Evolutionary conservation across 1,139 yeast species (phyloP), one percentile per base, ranked within the genome.

Genomic region (Pichia inconspicua): DNA sequence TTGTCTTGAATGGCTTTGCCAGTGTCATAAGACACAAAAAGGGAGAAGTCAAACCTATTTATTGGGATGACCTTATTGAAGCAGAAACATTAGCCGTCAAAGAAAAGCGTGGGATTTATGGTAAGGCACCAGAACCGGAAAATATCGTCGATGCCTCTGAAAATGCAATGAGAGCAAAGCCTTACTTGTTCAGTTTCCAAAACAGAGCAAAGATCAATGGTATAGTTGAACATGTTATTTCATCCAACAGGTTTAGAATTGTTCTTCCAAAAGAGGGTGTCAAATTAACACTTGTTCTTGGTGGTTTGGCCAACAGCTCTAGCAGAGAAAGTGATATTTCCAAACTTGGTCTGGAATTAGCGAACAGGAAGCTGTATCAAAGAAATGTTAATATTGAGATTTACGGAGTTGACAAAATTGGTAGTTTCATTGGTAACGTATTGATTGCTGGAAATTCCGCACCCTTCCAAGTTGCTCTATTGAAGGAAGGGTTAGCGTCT

Each of bases 61-160:
- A 80, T 56, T 86, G 95, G 94, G 96, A 87, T 61, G 74, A 73
- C 48, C 72, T 87, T 49, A 66, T 85, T 44, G 95, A 85, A 62
- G 70, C 82, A 47, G 96, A 88, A 64, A 72, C 74, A 43, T 72
- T 71, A 43, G 82, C 92, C 25, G 73, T 70, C 55, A 75, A 72
- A 48, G 67, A 67, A 30, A 77, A 80, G 56, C 72, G 70, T 49
- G 96, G 96, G 32, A 72, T 87, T 47, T 82, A 75, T 61, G 72
- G 74, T 48, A 81, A 81, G 60, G 68, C 75, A 4, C 78, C 81
- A 17, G 78, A 75, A 17, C 72, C 80, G 22, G 79, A 78, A 36
- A 74, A 88, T 57, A 68, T 81, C 40, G 84, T 85, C 40, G 94
- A 88, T 63, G 95, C 95, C 3, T 83, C 92, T 12, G 95, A 85